Percentiles rank a stretch among this genome's conserved stretches.
Conservation (phyloP, 2,329 filamentous ascomycete genomes). For the Colletotrichum destructivum region DNA sequence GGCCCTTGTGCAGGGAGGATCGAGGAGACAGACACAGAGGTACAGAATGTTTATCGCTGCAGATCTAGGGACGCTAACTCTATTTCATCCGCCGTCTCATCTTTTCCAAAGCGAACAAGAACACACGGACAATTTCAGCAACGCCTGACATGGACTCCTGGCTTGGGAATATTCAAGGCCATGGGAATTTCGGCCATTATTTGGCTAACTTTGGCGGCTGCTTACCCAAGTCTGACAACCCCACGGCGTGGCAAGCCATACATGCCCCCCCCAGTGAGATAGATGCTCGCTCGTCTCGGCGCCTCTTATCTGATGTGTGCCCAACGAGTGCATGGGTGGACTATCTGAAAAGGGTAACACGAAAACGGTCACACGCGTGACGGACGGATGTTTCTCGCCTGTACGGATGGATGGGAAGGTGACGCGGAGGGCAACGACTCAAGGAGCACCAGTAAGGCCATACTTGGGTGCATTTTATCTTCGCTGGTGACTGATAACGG, state of each 20-base stretch:
- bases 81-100: constrained; percentile 36
- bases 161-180: neutral
- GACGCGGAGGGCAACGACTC: neutral
- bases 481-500: constrained; percentile 27
- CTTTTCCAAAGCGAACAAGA: neutral
- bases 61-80: constrained; percentile 21
- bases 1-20: neutral
- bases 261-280: no score
- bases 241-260: neutral
- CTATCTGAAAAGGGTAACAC: neutral
- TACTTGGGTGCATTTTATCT: neutral
- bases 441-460: constrained; percentile 10
- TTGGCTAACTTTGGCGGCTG: neutral
- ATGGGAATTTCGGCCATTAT: neutral
- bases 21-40: neutral
- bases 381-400: neutral
- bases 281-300: neutral
- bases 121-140: constrained; percentile 23
- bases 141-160: neutral
- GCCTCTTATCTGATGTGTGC: constrained; percentile 4
- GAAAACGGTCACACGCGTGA: neutral
- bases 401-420: neutral
- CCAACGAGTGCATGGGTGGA: neutral
- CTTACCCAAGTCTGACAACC: neutral
- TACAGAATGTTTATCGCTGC: constrained; percentile 17